These are phyloP conservation scores for Trichoderma breve DNA, from an alignment of 2,329 filamentous ascomycete species.

Conservation along the genomic window DNA sequence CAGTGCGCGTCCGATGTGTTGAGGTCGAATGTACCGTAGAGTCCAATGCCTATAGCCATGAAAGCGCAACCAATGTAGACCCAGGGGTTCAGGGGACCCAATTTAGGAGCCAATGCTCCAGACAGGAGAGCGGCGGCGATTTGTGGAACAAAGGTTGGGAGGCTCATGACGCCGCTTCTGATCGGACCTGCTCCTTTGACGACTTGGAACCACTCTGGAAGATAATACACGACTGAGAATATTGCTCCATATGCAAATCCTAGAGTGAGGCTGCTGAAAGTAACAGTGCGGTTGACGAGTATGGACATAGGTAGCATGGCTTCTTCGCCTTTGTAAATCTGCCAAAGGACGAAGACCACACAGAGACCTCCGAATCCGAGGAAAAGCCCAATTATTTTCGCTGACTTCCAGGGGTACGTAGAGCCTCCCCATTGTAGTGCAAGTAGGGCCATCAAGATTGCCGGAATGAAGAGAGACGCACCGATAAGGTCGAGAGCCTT, in stretches of 20 bases:
- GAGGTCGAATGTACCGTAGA: not conserved
- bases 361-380: not conserved
- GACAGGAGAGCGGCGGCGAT: not conserved
- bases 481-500: conserved; percentile 35
- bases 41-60: not conserved
- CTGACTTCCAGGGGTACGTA: conserved; percentile 45
- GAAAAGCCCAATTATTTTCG: not conserved
- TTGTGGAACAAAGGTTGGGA: not conserved
- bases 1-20: not conserved
- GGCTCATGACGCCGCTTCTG: not conserved
- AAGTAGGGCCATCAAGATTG: conserved; percentile 51
- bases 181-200: not conserved
- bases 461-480: conserved; percentile 48
- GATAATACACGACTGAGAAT: not conserved
- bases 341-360: not conserved
- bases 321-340: not conserved
- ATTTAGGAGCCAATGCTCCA: not conserved
- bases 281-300: not conserved
- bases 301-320: not conserved
- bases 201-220: not conserved
- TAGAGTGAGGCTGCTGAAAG: not conserved
- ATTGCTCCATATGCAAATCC: not conserved
- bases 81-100: not conserved
- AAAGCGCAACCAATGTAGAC: not conserved
- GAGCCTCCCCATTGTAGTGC: conserved; percentile 59